Evolutionary conservation across 805 yeast genomes (phyloP), one percentile per base, ranked within the genome.

Genomic region (Lipomyces spencermartinsiae): DNA sequence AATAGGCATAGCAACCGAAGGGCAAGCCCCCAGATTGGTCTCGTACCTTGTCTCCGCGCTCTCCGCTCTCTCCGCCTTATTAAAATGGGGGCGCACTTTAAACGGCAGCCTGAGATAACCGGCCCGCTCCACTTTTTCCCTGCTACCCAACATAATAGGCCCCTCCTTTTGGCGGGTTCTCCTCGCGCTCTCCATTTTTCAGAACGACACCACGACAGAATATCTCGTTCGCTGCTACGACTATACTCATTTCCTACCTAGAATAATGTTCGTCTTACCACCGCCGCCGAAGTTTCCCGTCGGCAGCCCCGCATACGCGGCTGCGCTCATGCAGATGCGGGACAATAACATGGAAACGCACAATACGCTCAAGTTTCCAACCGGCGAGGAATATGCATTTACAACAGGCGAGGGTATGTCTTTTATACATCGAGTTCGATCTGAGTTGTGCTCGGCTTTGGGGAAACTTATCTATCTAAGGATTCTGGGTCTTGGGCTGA

Each of bases 381-480:
- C 66, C 31, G 70, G 74, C 49, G 68, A 68, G 25, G 73, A 71
- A 6, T 72, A 70, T 60, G 56, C 63, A 16, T 75, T 78, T 62
- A 56, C 71, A 1, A 74, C 79, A 8, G 78, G 78, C 5, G 82
- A 80, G 46, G 81, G 81, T 58, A 59, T 25, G 71, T 49, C 9
- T 39, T 16, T 63, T 49, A 9, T 63, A 8, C 8, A 25, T 29
- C 22, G 49, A 43, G n/a, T 43, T 16, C 22, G 10, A 16, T 9
- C 43, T 37, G 43, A 37, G 7, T 31, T 43, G 19, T 19, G 33
- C 29, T 6, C 29, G 3, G 29, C 29, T 34, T 35, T 59, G 34
- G 64, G 25, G 29, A 59, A 22, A 8, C 37, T 35, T 5, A 33
- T 59, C 31, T 57, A 16, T 7, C 3, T 35, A n/a, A 55, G 9